A percentile compares a stretch with the other conserved stretches of the same genome.
These are phyloP conservation scores for Pochonia chlamydosporia DNA, from an alignment of 2,329 filamentous ascomycete species.

Conservation along the genomic window DNA sequence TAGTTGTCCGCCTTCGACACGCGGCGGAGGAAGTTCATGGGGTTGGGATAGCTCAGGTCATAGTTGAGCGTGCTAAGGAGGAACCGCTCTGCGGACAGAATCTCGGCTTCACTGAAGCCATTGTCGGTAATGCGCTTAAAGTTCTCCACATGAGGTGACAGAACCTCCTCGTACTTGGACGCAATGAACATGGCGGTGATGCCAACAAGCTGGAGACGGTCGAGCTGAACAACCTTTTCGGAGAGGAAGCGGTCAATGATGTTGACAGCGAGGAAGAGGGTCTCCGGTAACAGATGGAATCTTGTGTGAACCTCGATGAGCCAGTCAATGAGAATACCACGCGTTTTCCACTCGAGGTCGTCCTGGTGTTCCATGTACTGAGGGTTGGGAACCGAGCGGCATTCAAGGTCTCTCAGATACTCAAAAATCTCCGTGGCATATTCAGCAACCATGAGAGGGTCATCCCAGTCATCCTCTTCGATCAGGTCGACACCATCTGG, in stretches of 20 bases:
- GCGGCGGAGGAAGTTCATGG: conserved; percentile 98
- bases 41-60: conserved; percentile 96
- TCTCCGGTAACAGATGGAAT: conserved; percentile 93
- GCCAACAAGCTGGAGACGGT: conserved; percentile 92
- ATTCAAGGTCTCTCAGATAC: conserved; percentile 83
- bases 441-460: conserved; percentile 96
- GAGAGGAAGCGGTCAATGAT: conserved; percentile 98
- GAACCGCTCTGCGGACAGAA: conserved; percentile 93
- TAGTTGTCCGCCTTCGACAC: conserved; percentile 99
- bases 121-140: conserved; percentile 97
- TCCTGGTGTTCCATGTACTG: conserved; percentile 94
- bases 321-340: conserved; percentile 96
- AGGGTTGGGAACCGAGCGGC: conserved; percentile 73
- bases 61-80: conserved; percentile 89
- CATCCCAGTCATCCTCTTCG: conserved; percentile 82
- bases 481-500: conserved; percentile 27
- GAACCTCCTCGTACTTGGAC: conserved; percentile 96
- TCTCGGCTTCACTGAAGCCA: conserved; percentile 91
- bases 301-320: conserved; percentile 96
- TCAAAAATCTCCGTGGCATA: conserved; percentile 98
- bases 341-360: conserved; percentile 97
- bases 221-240: conserved; percentile 89
- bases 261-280: conserved; percentile 93
- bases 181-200: conserved; percentile 99
- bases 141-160: conserved; percentile 94